These are phyloP conservation scores for Trichoderma parareesei DNA, from an alignment of 495 filamentous ascomycete species.

Conservation along the genomic window DNA sequence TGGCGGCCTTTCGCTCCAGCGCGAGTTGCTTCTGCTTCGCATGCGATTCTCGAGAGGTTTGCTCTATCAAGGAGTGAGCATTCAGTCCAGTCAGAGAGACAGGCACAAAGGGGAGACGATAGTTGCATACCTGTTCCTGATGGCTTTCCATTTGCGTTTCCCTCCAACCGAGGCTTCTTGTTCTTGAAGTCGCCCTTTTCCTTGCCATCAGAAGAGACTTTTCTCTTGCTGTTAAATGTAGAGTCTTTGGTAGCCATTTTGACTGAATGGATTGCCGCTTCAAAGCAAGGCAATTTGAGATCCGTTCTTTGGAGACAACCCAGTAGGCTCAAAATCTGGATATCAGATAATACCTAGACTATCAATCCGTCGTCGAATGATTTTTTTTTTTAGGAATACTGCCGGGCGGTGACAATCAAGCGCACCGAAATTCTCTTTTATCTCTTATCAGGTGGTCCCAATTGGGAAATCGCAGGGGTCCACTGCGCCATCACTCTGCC, in stretches of 20 bases:
- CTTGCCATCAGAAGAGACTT: constrained; percentile 30
- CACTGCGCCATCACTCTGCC: too few species aligned
- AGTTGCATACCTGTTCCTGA: constrained; percentile 22
- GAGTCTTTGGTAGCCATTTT: constrained; percentile 26
- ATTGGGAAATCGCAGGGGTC: too few species aligned
- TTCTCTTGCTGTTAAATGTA: constrained; percentile 29
- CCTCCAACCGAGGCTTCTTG: constrained; percentile 38
- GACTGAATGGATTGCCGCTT: neutral
- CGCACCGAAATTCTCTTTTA: neutral
- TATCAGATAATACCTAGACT: neutral
- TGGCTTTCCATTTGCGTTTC: constrained; percentile 22
- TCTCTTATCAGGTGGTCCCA: neutral
- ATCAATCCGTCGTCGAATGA: neutral
- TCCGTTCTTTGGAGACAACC: neutral
- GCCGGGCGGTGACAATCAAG: neutral
- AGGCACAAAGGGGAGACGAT: neutral
- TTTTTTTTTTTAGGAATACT: constrained; percentile 8
- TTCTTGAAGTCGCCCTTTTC: constrained; percentile 18
- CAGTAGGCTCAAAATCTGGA: neutral
- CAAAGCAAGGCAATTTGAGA: neutral
- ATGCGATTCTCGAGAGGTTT: constrained; percentile 74
- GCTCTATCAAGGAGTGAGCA: constrained; percentile 13
- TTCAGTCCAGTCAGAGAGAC: neutral
- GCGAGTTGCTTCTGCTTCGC: constrained; percentile 83
- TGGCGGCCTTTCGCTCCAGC: constrained; percentile 82